A percentile compares a stretch with the other conserved stretches of the same genome.
Evolutionary conservation across 1,284 basidiomycete species (phyloP).

Genomic region (Irpex sp.): DNA sequence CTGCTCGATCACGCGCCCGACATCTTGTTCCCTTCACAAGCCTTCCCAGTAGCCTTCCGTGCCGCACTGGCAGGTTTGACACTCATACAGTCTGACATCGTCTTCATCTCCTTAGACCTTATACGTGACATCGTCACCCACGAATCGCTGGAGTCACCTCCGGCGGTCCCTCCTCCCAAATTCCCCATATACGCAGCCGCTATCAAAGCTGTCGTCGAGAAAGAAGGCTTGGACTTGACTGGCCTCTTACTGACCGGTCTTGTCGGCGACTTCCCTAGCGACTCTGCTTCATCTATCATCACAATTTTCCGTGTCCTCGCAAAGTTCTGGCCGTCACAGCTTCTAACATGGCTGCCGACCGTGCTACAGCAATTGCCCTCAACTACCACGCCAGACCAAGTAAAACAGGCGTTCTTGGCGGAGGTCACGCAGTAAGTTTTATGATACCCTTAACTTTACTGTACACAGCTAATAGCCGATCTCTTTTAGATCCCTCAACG

Average conservation of each 20-base stretch:
- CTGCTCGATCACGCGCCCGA: constrained; percentile 70
- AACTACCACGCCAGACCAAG: constrained; percentile 57
- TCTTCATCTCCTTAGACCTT: constrained; percentile 80
- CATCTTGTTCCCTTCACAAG: constrained; percentile 72
- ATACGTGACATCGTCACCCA: constrained; percentile 74
- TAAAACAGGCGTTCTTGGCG: constrained; percentile 73
- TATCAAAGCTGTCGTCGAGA: constrained; percentile 67
- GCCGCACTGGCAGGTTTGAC: constrained; percentile 75
- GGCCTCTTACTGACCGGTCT: constrained; percentile 75
- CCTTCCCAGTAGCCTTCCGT: constrained; percentile 74
- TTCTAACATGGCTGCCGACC: constrained; percentile 70
- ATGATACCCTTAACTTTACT: constrained; percentile 8
- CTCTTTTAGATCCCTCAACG: constrained; percentile 55
- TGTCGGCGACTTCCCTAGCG: constrained; percentile 86
- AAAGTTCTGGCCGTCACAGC: constrained; percentile 60
- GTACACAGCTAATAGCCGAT: constrained; percentile 3
- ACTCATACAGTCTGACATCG: constrained; percentile 76
- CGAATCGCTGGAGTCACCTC: constrained; percentile 49
- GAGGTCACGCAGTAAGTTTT: constrained; percentile 69
- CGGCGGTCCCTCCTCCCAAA: constrained; percentile 51
- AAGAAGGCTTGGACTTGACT: constrained; percentile 76
- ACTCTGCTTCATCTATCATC: constrained; percentile 71
- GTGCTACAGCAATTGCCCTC: constrained; percentile 72
- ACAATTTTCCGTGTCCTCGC: constrained; percentile 76
- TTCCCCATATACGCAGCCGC: constrained; percentile 60